Evolutionary conservation across 345 rosid species (phyloP).

Genomic region (Pistacia integerrima): DNA sequence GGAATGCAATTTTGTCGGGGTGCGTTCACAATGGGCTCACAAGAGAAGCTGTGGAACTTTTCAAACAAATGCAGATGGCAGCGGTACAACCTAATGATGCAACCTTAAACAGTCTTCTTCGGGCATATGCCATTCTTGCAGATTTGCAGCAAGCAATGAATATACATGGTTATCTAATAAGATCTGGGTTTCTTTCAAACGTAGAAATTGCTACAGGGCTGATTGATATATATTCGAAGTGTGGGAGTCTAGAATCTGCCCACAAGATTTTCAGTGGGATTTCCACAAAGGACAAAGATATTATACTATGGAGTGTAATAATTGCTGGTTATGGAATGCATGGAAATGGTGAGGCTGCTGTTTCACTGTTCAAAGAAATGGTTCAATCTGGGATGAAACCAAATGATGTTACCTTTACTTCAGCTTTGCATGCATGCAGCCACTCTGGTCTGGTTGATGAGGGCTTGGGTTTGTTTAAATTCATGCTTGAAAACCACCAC

Average conservation of each 20-base stretch:
- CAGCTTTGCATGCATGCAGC: constrained; percentile 61
- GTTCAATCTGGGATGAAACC: constrained; percentile 55
- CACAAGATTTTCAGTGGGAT: constrained; percentile 50
- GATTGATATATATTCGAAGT: constrained; percentile 61
- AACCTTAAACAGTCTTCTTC: constrained; percentile 66
- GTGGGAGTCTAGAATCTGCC: constrained; percentile 59
- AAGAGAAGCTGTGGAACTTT: constrained; percentile 46
- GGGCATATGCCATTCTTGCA: constrained; percentile 56
- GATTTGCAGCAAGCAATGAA: constrained; percentile 52
- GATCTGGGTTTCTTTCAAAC: constrained; percentile 53
- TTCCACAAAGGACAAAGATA: constrained; percentile 46
- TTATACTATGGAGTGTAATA: constrained; percentile 59
- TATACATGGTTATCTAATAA: constrained; percentile 52
- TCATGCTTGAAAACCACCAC: constrained; percentile 42
- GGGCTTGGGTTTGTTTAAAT: constrained; percentile 52
- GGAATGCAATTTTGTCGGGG: constrained; percentile 78
- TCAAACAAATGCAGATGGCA: constrained; percentile 51
- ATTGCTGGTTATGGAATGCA: constrained; percentile 64
- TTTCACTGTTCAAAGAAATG: constrained; percentile 65
- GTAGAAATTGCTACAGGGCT: constrained; percentile 54
- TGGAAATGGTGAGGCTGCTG: constrained; percentile 54
- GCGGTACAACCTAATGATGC: constrained; percentile 50
- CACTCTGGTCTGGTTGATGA: constrained; percentile 65
- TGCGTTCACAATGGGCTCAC: constrained; percentile 48
- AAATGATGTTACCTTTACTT: constrained; percentile 58